Conservation (phyloP, 2,329 filamentous ascomycete species). For the Xylariaceae sp. region DNA sequence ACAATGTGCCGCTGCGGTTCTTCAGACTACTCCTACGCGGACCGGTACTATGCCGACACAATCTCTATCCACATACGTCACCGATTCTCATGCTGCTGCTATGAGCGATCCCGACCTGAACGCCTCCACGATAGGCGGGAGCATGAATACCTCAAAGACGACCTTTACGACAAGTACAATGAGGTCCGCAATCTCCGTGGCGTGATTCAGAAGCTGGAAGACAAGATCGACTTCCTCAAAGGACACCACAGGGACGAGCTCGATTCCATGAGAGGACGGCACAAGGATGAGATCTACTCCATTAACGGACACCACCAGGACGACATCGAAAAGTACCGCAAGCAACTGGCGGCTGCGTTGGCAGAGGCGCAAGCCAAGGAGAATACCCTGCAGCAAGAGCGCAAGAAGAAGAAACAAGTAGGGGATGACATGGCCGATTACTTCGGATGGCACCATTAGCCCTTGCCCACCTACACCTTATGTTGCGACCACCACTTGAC, state of each 20-base stretch:
- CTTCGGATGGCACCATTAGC: not conserved
- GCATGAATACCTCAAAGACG: constrained; percentile 25
- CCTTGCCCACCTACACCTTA: no score
- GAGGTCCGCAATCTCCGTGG: constrained; percentile 19
- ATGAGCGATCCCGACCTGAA: not conserved
- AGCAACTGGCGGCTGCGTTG: constrained; percentile 19
- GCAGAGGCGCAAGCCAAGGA: constrained; percentile 21
- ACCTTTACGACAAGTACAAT: constrained; percentile 14
- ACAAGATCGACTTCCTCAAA: constrained; percentile 16
- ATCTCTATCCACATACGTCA: not conserved
- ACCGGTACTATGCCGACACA: not conserved
- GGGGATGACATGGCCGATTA: constrained; percentile 19
- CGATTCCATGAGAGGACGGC: no score
- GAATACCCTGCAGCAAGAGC: constrained; percentile 11
- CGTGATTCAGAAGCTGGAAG: constrained; percentile 16
- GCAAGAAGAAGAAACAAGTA: constrained; percentile 15
- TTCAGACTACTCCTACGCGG: not conserved
- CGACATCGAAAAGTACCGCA: constrained; percentile 16
- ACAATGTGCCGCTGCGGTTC: not conserved
- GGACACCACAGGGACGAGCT: constrained; percentile 10
- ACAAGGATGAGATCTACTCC: constrained; percentile 8
- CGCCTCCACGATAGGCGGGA: constrained; percentile 15
- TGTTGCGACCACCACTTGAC: no score
- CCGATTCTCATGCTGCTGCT: not conserved
- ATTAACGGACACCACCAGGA: constrained; percentile 15